Base-by-base conservation (phyloP, 2,329 filamentous ascomycete species). In the Ciborinia camelliae region DNA sequence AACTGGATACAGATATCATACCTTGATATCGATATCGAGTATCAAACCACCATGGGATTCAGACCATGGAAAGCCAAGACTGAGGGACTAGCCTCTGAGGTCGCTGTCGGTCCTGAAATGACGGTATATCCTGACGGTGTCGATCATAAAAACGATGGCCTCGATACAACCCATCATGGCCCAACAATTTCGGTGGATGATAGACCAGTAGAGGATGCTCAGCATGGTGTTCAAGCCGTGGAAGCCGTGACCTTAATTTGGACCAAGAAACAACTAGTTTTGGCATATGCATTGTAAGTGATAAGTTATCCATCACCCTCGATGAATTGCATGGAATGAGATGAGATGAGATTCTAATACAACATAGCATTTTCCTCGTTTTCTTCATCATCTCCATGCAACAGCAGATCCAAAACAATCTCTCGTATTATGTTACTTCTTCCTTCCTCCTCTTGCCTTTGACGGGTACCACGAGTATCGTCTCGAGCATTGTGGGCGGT, bases 301-400 rank as follows among this genome's bases (percentile, higher is more conserved):
- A 18, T n/a, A 7, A 15, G 18, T 47, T 4, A 4, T 9, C 4
- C 20, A 3, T 41, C n/a, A n/a, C n/a, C n/a, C 1, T 48, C 2
- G 0, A 45, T 32, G 3, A 20, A n/a, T n/a, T n/a, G n/a, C n/a
- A n/a, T n/a, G n/a, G n/a, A n/a, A n/a, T n/a, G n/a, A n/a, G n/a
- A n/a, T n/a, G n/a, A n/a, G n/a, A 14, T n/a, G 8, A 20, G 18
- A 30, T 45, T 45, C 47, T 43, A 48, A 52, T 28, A 37, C 3
- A 8, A 18, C 26, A 23, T 45, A 73, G 71, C 47, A 62, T 72
- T 43, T 71, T 71, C 53, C 35, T 72, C 15, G 68, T 72, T 45
- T 72, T 72, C 67, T 72, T 73, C 61, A 64, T 72, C 6, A 58
- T 72, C n/a, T 70, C 70, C 2, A 67, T 73, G 67, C 68, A 72